Evolutionary conservation across 495 filamentous ascomycete species (phyloP), one percentile per base, ranked within the genome.

Genomic region (Talaromyces proteolyticus): DNA sequence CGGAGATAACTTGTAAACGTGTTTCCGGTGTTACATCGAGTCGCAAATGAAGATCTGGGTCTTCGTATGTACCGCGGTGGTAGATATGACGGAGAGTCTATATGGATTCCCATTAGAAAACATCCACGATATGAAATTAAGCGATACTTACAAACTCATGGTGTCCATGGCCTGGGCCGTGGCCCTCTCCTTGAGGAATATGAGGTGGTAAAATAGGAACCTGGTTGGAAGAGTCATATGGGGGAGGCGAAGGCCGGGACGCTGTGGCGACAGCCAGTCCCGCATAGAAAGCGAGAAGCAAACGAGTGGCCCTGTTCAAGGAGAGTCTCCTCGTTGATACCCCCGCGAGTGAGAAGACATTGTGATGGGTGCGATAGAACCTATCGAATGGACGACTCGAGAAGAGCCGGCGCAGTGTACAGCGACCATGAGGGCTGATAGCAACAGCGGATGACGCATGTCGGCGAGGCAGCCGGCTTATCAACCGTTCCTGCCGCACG

Each of bases 21-120:
- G 86, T 84, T 14, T 84, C 73, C 3, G 78, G 64, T 14, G 78
- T 68, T 44, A 96, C 70, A 64, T 96, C 90, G 37, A 85, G 73
- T 57, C 82, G 83, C 37, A 79, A 74, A 59, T 95, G 86, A 16
- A 94, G 78, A 16, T 78, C 66, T 6, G 88, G 88, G 53, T 95
- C 77, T 55, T 80, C 68, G 62, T 77, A 69, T 43, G 86, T 83
- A 5, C 90, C 93, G 62, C 95, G 92, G 58, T 93, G 90, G 67
- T 89, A 90, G 47, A 97, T 82, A 66, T 97, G 93, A 53, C 87
- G 84, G 52, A 98, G 75, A 6, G 80, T 86, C 85, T 93, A 65
- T 23, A 37, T 12, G 22, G 11, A 24, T 6, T 1, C 10, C 40
- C 26, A 38, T n/a, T 8, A 12, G 25, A 10, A 4, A 17, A 19